These are phyloP conservation scores for Arthrobotrys pseudoclavata DNA, from an alignment of 2,329 filamentous ascomycete species.

Conservation along the genomic window DNA sequence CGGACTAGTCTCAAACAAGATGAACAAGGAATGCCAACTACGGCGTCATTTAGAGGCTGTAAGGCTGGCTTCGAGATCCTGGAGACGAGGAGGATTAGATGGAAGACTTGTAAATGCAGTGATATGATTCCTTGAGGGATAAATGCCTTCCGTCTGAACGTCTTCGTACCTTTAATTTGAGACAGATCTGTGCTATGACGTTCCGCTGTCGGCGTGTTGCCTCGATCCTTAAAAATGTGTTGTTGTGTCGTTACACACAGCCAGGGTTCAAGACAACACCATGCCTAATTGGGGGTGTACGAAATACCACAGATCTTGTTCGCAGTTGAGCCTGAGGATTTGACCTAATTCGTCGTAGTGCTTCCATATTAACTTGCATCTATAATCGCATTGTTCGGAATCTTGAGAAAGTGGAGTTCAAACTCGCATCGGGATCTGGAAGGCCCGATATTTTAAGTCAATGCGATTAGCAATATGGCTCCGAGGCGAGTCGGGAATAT, in stretches of 20 bases:
- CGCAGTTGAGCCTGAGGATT: background rate
- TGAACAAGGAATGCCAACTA: slow-evolving; percentile 21
- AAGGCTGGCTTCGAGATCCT: background rate
- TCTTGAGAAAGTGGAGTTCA: slow-evolving; percentile 25
- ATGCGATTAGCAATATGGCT: too few relatives aligned
- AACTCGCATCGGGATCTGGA: slow-evolving; percentile 3
- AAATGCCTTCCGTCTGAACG: slow-evolving; percentile 4
- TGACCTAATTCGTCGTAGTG: slow-evolving; percentile 19
- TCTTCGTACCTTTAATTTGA: background rate
- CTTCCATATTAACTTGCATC: background rate
- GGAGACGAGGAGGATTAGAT: slow-evolving; percentile 1
- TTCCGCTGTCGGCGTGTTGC: background rate
- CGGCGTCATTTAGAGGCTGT: background rate
- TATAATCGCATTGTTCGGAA: slow-evolving; percentile 5
- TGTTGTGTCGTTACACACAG: slow-evolving; percentile 27
- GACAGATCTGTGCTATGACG: background rate
- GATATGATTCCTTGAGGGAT: background rate
- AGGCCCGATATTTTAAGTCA: background rate
- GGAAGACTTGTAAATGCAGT: background rate
- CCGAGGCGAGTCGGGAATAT: background rate
- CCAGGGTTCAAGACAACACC: background rate
- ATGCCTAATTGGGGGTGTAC: slow-evolving; percentile 11
- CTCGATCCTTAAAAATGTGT: slow-evolving; percentile 7
- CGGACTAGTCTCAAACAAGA: slow-evolving; percentile 43
- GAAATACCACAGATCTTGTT: slow-evolving; percentile 19